Base-by-base conservation (phyloP, 139 green algal genomes). In the Ettlia oleoabundans region DNA sequence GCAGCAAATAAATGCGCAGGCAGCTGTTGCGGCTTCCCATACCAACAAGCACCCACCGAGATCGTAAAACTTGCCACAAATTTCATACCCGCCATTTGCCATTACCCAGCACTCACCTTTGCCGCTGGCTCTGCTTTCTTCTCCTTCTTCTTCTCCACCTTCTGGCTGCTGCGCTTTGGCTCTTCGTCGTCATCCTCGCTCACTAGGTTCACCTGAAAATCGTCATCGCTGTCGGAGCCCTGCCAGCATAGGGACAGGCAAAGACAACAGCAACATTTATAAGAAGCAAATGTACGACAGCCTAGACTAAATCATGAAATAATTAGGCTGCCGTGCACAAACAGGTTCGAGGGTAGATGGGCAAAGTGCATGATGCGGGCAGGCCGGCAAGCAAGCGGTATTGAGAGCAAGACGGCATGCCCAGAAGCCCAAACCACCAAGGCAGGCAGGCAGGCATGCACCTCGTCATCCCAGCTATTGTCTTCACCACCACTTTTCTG, bases 121-220 rank as follows among this genome's bases (percentile, higher is more conserved):
- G 22, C 58, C 7, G 58, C 58, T 30, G 58, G 24, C 69, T 6
- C 28, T 61, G 75, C 72, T 33, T 75, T 76, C 47, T 53, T 52
- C 2, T 32, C 26, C 37, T 33, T 8, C 30, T 33, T 32, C 43
- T 62, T 43, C 28, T 24, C 30, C 38, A 64, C 77, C 37, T n/a
- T 42, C 62, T 78, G 41, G 40, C 35, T 38, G 28, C 38, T 38
- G 4, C 21, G 3, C 21, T 9, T 35, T 8, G 7, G 32, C 35
- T 71, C 77, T 26, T 71, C 61, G 37, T 83, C 77, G 26, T 66
- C 67, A 0, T 35, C 35, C 7, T 22, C 6, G 41, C 38, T 73
- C 19, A 35, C 21, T 21, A 84, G 63, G 33, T 84, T 28, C 1
- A 84, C 64, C 30, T 68, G 62, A 66, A 84, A 80, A 33, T 79